Conservation (phyloP, 345 rosid genomes). For the Sonneratia alba region DNA sequence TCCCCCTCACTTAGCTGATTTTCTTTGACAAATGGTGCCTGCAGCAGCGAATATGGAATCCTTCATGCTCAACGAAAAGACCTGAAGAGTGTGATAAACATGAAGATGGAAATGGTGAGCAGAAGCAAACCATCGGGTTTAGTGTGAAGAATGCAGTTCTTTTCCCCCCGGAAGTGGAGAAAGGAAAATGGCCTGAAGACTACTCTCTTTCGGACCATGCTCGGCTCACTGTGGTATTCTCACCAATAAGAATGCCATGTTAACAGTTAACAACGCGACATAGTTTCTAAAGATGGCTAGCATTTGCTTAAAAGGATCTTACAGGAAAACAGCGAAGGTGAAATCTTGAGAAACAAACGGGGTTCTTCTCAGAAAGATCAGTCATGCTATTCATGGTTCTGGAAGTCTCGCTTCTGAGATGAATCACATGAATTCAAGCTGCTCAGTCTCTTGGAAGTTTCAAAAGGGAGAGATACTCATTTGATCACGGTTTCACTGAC, state of each 20-base stretch:
- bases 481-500: not conserved
- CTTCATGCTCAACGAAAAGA: conserved; percentile 40
- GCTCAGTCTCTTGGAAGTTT: not conserved
- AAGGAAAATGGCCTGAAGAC: conserved; percentile 82
- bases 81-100: conserved; percentile 21
- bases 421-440: not conserved
- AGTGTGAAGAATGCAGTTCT: conserved; percentile 66
- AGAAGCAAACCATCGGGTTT: conserved; percentile 62
- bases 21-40: not conserved
- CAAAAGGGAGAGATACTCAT: not conserved
- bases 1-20: not conserved
- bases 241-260: conserved; percentile 64
- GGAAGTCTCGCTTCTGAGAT: not conserved
- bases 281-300: too few relatives aligned
- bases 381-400: not conserved
- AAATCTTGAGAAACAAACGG: not conserved
- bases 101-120: conserved; percentile 18
- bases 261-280: conserved; percentile 12
- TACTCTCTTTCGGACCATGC: conserved; percentile 89
- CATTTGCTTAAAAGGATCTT: not conserved
- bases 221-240: conserved; percentile 70
- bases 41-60: conserved; percentile 83
- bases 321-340: not conserved
- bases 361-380: not conserved
- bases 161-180: conserved; percentile 83